Base-by-base conservation (phyloP, 2,329 filamentous ascomycete genomes). In the Colletotrichum orchidophilum region DNA sequence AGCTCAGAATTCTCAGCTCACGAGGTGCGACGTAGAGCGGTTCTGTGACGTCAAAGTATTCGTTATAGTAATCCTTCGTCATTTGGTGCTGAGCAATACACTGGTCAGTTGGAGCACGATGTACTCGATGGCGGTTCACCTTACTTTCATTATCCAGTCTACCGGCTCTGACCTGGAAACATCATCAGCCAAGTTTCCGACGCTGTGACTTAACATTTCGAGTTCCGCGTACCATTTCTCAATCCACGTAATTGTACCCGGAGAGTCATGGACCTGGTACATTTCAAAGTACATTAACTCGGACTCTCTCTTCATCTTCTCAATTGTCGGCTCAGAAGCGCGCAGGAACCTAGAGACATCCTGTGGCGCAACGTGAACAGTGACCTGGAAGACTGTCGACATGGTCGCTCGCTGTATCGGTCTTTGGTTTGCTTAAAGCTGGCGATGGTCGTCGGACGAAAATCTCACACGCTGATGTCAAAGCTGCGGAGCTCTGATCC, bases 21-120 rank as follows among this genome's bases (percentile, higher is more conserved):
- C 68, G 57, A 11, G 68, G 68, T 7, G 42, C 58, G 5, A 71
- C 21, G n/a, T 71, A 71, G 7, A 71, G 46, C 0, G 68, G 68
- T n/a, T 71, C 68, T n/a, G 68, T 71, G 18, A 63, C 68, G 5
- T 71, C 57, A 52, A 71, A 71, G 5, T 71, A 71, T 18, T 67
- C 68, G 12, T 67, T 62, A 5, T 71, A 71, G 26, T 71, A 71
- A 3, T 67, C 35, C 35, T 71, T 71, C 3, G 68, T 71, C 68
- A 71, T 71, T 68, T 71, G 68, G 15, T 71, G 68, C 68, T 71
- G 7, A 1, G 3, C 11, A 9, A 2, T n/a, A 2, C 18, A 39
- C 8, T 1, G 0, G 11, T 58, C 6, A n/a, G 24, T 4, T 5
- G 27, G 5, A 21, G 3, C 2, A 1, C 12, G 0, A 21, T 31